Percentiles rank a stretch among this genome's conserved stretches.
Evolutionary conservation across 768 basidiomycete genomes (phyloP).

Genomic region (Boletus sp.): DNA sequence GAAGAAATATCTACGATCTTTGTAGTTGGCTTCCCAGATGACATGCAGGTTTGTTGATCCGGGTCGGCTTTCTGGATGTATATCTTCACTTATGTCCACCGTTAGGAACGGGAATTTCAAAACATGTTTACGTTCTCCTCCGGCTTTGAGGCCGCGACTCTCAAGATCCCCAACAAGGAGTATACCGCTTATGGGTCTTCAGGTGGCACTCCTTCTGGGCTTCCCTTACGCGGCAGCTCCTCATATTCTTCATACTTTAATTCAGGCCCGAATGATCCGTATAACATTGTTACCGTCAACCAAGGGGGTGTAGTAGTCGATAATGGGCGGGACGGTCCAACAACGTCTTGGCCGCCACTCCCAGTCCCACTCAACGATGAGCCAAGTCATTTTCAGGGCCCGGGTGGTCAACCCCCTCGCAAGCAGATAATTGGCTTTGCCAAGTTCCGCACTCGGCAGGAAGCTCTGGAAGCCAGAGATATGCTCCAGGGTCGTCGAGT

Average conservation of each 20-base stretch:
- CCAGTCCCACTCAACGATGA: constrained; percentile 31
- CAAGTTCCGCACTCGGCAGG: constrained; percentile 84
- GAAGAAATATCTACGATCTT: constrained; percentile 98
- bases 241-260: constrained; percentile 36
- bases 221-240: constrained; percentile 35
- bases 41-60: constrained; percentile 78
- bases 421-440: constrained; percentile 99
- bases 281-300: constrained; percentile 79
- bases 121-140: constrained; percentile 98
- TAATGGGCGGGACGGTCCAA: constrained; percentile 65
- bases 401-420: constrained; percentile 51
- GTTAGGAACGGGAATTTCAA: constrained; percentile 96
- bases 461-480: constrained; percentile 86
- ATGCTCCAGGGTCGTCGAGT: constrained; percentile 85
- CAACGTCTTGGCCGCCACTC: constrained; percentile 62
- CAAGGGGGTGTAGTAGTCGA: constrained; percentile 84
- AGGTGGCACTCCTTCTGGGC: constrained; percentile 34
- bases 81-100: constrained; percentile 14
- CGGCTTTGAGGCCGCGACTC: constrained; percentile 95
- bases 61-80: constrained; percentile 2
- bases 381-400: constrained; percentile 32
- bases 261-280: constrained; percentile 69
- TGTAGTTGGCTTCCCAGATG: constrained; percentile 98
- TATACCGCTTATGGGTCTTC: constrained; percentile 66
- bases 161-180: constrained; percentile 96